Conservation (phyloP, 2,329 filamentous ascomycete genomes). For the Penicillium digitatum region DNA sequence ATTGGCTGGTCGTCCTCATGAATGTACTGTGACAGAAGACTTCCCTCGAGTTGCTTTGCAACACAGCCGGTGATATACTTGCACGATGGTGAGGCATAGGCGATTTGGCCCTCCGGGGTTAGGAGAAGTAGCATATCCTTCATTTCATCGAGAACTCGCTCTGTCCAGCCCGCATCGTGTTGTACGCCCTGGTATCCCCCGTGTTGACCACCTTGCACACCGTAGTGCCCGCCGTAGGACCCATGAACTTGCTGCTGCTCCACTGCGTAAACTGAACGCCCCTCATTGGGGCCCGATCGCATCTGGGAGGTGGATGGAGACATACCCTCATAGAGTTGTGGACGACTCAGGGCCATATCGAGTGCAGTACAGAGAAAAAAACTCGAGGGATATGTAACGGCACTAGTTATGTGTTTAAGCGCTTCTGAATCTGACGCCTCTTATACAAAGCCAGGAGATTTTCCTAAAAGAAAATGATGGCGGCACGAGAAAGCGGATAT, state of each 20-base stretch:
- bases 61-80: slow-evolving; percentile 71
- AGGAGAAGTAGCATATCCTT: slow-evolving; percentile 86
- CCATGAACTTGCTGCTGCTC: slow-evolving; percentile 13
- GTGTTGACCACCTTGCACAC: slow-evolving; percentile 11
- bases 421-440: not conserved
- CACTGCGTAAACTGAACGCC: slow-evolving; percentile 4
- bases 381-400: not conserved
- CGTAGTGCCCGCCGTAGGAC: slow-evolving; percentile 12
- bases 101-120: slow-evolving; percentile 75
- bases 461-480: not conserved
- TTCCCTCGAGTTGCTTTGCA: slow-evolving; percentile 65
- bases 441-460: not conserved
- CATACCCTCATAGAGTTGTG: slow-evolving; percentile 10
- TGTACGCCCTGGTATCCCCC: slow-evolving; percentile 45
- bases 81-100: slow-evolving; percentile 80
- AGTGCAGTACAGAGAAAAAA: not conserved
- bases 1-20: slow-evolving; percentile 80
- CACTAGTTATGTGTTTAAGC: not conserved
- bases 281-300: slow-evolving; percentile 10
- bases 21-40: slow-evolving; percentile 74
- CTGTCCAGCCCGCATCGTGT: slow-evolving; percentile 73
- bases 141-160: slow-evolving; percentile 82
- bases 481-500: not conserved
- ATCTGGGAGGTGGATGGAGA: slow-evolving; percentile 7
- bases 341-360: slow-evolving; percentile 16